These are phyloP conservation scores for Suhomyces terraborum DNA, from an alignment of 1,139 yeast genomes.

Conservation along the genomic window DNA sequence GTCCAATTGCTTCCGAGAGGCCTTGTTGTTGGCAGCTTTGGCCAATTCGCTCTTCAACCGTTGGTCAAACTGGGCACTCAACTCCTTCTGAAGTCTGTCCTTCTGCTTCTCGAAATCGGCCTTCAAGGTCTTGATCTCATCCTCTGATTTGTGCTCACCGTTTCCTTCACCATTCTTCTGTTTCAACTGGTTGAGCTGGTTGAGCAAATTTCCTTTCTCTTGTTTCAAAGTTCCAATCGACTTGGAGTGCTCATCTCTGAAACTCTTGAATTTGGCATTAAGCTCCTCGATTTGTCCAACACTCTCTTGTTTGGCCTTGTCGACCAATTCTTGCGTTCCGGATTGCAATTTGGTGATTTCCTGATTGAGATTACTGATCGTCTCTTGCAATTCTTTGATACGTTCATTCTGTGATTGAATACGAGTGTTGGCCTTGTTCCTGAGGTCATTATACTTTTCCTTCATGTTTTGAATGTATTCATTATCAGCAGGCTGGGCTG, in stretches of 20 bases:
- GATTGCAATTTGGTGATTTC: slow-evolving; percentile 15
- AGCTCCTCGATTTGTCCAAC: slow-evolving; percentile 7
- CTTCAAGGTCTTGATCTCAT: slow-evolving; percentile 17
- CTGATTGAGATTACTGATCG: slow-evolving; percentile 20
- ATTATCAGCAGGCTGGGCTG: slow-evolving; percentile 15
- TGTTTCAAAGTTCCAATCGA: slow-evolving; percentile 15
- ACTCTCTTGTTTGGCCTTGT: slow-evolving; percentile 11
- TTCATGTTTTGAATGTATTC: slow-evolving; percentile 28
- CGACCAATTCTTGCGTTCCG: slow-evolving; percentile 10
- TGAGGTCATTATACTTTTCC: slow-evolving; percentile 33
- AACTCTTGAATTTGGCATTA: slow-evolving; percentile 12
- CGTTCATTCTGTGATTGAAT: slow-evolving; percentile 27
- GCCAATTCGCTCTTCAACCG: slow-evolving; percentile 8
- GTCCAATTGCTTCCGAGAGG: slow-evolving; percentile 18
- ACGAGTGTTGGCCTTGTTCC: slow-evolving; percentile 28
- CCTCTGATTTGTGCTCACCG: slow-evolving; percentile 4
- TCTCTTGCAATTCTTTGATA: slow-evolving; percentile 25
- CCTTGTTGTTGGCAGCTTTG: slow-evolving; percentile 2
- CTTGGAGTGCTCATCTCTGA: slow-evolving; percentile 14
- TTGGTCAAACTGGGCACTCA: slow-evolving; percentile 18
- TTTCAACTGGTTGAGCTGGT: slow-evolving; percentile 16
- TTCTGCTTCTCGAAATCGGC: slow-evolving; percentile 23
- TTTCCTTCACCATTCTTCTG: slow-evolving; percentile 1
- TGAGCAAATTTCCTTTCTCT: slow-evolving; percentile 16
- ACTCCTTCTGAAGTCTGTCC: slow-evolving; percentile 16